These are phyloP conservation scores for Phialophora expanda DNA, from an alignment of 2,329 filamentous ascomycete species.

Conservation along the genomic window DNA sequence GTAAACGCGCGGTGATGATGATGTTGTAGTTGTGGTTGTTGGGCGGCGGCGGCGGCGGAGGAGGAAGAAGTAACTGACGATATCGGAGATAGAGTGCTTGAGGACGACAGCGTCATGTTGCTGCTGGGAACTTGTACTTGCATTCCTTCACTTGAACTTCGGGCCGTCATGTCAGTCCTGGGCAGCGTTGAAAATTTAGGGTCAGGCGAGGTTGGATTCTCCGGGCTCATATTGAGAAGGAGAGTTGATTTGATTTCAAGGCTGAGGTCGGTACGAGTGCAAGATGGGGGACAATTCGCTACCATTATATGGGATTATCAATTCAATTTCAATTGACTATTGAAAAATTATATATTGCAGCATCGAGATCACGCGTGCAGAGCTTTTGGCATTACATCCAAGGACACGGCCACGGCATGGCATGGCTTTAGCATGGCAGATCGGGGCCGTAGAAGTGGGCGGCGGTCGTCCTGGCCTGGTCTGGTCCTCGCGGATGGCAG, in stretches of 20 bases:
- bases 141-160: conserved; percentile 9
- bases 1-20: conserved; percentile 7
- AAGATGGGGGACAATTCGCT: neutral
- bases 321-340: no score
- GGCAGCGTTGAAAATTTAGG: neutral
- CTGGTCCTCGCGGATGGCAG: no score
- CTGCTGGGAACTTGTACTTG: neutral
- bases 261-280: neutral
- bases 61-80: conserved; percentile 3
- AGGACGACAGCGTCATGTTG: conserved; percentile 4
- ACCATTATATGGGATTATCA: no score
- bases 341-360: neutral
- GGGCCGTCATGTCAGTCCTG: conserved; percentile 16
- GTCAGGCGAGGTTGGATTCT: neutral
- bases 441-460: neutral
- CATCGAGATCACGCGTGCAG: neutral
- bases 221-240: neutral
- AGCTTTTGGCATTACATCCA: neutral
- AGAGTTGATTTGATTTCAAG: no score
- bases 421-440: neutral
- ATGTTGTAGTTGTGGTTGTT: neutral
- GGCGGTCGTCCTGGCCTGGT: no score
- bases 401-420: neutral
- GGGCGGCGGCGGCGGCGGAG: neutral
- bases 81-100: conserved; percentile 17